These are phyloP conservation scores for Pyracantha coccinea DNA, from an alignment of 331 rosid species.

Conservation along the genomic window DNA sequence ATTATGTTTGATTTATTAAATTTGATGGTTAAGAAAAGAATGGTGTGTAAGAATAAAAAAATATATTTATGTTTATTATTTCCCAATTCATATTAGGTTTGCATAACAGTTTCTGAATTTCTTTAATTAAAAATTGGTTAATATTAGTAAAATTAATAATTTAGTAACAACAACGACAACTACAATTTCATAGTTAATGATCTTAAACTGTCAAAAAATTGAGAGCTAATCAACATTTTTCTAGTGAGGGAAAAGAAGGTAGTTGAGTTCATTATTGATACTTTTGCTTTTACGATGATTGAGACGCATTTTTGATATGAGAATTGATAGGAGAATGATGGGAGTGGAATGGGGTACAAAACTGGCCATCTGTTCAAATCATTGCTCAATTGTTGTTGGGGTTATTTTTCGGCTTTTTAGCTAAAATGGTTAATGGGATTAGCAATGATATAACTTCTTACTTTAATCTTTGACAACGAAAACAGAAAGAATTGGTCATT, in stretches of 20 bases:
- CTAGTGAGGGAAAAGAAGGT: no score
- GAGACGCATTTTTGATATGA: neutral
- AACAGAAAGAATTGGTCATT: no score
- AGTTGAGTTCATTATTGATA: neutral
- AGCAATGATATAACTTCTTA: rapidly evolving
- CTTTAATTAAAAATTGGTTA: neutral
- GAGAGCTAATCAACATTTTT: no score
- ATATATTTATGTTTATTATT: no score
- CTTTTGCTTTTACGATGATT: slow-evolving; percentile 31
- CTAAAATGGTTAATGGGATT: no score
- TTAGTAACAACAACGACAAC: neutral
- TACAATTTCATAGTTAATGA: neutral
- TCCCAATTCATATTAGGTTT: neutral
- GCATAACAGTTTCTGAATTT: neutral
- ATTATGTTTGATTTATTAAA: no score
- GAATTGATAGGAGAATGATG: slow-evolving; percentile 50
- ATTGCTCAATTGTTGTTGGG: slow-evolving; percentile 38
- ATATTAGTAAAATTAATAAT: neutral
- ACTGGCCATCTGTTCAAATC: slow-evolving; percentile 31
- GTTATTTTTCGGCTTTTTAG: neutral
- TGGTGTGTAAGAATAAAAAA: no score
- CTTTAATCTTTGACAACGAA: no score
- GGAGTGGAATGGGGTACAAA: slow-evolving; percentile 58
- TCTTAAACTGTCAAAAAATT: neutral
- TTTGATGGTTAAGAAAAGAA: no score